These are phyloP conservation scores for Chamaenerion angustifolium DNA, from an alignment of 345 rosid species.

Conservation along the genomic window DNA sequence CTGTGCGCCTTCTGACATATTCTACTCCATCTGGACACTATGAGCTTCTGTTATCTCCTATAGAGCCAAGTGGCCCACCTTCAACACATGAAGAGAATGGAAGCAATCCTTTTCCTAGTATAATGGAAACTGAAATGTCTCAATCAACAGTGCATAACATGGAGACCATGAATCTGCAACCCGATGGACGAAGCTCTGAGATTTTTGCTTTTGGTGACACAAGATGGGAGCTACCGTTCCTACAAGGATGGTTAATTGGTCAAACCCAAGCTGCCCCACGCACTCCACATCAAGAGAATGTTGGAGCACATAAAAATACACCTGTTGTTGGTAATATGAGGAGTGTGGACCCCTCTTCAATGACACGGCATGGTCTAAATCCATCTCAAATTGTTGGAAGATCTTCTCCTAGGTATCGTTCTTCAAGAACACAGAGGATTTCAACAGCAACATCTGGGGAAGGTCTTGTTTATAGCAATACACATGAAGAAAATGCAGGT, in stretches of 20 bases:
- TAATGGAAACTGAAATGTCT: conserved; percentile 22
- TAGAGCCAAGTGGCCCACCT: conserved; percentile 33
- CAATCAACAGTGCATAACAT: conserved; percentile 17
- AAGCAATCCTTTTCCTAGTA: conserved; percentile 19
- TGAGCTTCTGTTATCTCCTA: conserved; percentile 40
- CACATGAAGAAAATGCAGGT: conserved; percentile 20
- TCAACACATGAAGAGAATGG: conserved; percentile 19
- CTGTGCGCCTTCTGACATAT: conserved; percentile 32
- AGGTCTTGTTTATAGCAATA: conserved; percentile 15
- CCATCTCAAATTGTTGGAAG: conserved; percentile 21
- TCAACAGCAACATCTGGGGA: conserved; percentile 15
- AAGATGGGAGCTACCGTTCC: conserved; percentile 51
- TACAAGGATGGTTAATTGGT: conserved; percentile 65
- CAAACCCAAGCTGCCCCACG: conserved; percentile 43
- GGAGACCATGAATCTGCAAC: conserved; percentile 33
- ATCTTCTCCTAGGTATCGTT: conserved; percentile 21
- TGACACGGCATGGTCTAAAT: conserved; percentile 7
- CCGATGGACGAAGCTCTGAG: conserved; percentile 28
- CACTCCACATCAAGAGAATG: conserved; percentile 12
- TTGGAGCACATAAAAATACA: conserved; percentile 17
- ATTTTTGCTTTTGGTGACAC: conserved; percentile 35
- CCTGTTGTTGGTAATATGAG: conserved; percentile 15
- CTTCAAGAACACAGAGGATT: conserved; percentile 17
- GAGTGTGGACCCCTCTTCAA: conserved; percentile 13
- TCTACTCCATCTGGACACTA: conserved; percentile 34